Evolutionary conservation across 805 yeast genomes (phyloP), one percentile per base, ranked within the genome.

Genomic region (Ogataea pilisensis): DNA sequence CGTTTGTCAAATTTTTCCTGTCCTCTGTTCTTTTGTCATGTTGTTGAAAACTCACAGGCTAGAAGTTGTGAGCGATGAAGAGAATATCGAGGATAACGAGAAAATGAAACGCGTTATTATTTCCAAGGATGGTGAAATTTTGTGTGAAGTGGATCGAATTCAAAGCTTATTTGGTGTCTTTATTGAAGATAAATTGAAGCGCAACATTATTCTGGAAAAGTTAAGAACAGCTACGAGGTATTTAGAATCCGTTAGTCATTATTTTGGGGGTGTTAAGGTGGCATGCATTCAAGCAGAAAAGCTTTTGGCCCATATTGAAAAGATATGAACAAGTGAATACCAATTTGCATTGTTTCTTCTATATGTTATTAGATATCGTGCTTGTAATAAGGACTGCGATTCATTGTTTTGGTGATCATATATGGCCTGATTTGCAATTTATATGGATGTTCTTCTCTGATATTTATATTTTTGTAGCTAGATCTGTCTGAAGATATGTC

Each of bases 1-100:
- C 2, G 55, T 58, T 8, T 57, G 60, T 18, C 55, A 61, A 34
- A 53, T 63, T 1, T 41, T 64, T 24, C 61, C 69, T 2, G 46
- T 66, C 1, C 24, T 66, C 2, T 54, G 62, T 11, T 66, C 71
- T 0, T 48, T 60, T 17, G 40, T 58, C 9, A 13, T 49, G 21
- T 18, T 51, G 4, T 36, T 48, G 20, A 41, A 41, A 6, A 13
- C 31, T 2, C 46, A 48, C 37, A 42, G 41, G 2, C 14, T 48
- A 3, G 12, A 26, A 13, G 35, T 43, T 4, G 35, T 20, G 8
- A 45, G 41, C 5, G 32, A 34, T 14, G 38, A 35, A 14, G 41
- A 29, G 12, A 37, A 9, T 22, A 13, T 11, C 35, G 31, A 29
- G 8, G 33, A 32, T 2, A 35, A 21, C 13, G 17, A 12, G 13